These are phyloP conservation scores for Schizochytrium sp. DNA, from an alignment of 108 stramenopile species.

Conservation along the genomic window DNA sequence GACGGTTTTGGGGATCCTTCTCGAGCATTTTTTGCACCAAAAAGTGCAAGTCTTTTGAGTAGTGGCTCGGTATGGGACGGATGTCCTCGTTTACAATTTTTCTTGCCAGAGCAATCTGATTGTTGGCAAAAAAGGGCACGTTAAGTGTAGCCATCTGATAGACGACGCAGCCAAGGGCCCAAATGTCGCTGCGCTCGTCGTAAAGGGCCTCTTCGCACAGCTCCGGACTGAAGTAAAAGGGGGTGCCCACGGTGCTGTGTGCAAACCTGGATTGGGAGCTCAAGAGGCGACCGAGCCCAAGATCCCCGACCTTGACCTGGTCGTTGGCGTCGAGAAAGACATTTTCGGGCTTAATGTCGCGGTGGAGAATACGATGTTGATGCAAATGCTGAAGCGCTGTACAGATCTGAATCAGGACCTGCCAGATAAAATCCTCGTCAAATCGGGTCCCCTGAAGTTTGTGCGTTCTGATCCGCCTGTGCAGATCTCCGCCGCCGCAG, in stretches of 20 bases:
- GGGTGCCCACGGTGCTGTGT: slow-evolving; percentile 11
- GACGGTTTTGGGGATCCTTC: slow-evolving; percentile 23
- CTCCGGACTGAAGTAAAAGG: slow-evolving; percentile 11
- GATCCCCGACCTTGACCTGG: slow-evolving; percentile 11
- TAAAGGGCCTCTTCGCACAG: slow-evolving; percentile 50
- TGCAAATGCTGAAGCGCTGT: background rate
- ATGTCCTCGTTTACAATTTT: slow-evolving; percentile 51
- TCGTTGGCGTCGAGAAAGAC: background rate
- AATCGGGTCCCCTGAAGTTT: background rate
- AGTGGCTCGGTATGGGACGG: slow-evolving; percentile 34
- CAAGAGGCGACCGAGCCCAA: background rate
- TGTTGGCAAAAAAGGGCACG: slow-evolving; percentile 50
- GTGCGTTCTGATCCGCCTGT: background rate
- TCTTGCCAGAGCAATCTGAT: slow-evolving; percentile 47
- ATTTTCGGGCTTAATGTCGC: slow-evolving; percentile 21
- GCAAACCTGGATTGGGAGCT: background rate
- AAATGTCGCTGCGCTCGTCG: slow-evolving; percentile 55
- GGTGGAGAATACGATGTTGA: background rate
- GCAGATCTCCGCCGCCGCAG: background rate
- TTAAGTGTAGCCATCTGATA: slow-evolving; percentile 35
- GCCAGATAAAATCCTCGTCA: background rate
- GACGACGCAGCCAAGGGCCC: slow-evolving; percentile 31
- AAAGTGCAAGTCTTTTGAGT: slow-evolving; percentile 24
- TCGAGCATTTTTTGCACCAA: slow-evolving; percentile 30
- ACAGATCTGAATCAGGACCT: background rate